A percentile compares a stretch with the other conserved stretches of the same genome.
Evolutionary conservation across 1,284 basidiomycete genomes (phyloP).

Genomic region (Trichosporon sp.): DNA sequence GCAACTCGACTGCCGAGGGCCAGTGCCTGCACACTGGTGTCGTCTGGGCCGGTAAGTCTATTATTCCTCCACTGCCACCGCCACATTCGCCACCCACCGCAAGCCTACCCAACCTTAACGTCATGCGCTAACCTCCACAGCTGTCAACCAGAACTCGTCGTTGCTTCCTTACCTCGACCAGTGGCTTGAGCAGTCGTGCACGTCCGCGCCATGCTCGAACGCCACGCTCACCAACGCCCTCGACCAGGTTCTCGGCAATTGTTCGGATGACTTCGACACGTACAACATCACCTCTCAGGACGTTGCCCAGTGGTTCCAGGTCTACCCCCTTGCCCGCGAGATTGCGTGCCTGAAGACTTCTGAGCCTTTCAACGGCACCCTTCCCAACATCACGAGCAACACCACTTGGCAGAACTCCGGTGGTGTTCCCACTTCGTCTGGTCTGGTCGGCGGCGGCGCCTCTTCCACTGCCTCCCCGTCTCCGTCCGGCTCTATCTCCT

Average conservation of each 20-base stretch:
- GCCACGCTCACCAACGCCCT: slow-evolving; percentile 31
- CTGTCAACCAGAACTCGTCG: slow-evolving; percentile 29
- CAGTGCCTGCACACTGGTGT: slow-evolving; percentile 25
- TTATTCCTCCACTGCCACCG: not conserved
- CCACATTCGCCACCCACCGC: not conserved
- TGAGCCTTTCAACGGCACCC: slow-evolving; percentile 25
- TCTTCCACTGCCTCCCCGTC: too few species aligned
- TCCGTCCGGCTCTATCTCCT: not conserved
- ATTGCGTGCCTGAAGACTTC: slow-evolving; percentile 40
- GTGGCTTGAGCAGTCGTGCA: slow-evolving; percentile 37
- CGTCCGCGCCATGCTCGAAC: slow-evolving; percentile 35
- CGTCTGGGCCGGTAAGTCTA: slow-evolving; percentile 17
- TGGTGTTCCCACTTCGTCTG: not conserved
- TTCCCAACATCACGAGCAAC: slow-evolving; percentile 10
- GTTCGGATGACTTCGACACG: slow-evolving; percentile 31
- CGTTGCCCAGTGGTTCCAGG: slow-evolving; percentile 23
- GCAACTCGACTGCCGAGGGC: slow-evolving; percentile 10
- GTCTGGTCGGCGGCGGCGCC: not conserved
- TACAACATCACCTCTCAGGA: slow-evolving; percentile 28
- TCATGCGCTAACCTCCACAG: slow-evolving; percentile 1
- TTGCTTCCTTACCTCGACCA: slow-evolving; percentile 34
- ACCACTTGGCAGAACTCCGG: not conserved
- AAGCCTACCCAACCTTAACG: not conserved
- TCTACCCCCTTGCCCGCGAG: slow-evolving; percentile 42
- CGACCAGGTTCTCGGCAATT: slow-evolving; percentile 26